Evolutionary conservation across 257 asterid genomes (phyloP).

Genomic region (Rubia yunnanensis): DNA sequence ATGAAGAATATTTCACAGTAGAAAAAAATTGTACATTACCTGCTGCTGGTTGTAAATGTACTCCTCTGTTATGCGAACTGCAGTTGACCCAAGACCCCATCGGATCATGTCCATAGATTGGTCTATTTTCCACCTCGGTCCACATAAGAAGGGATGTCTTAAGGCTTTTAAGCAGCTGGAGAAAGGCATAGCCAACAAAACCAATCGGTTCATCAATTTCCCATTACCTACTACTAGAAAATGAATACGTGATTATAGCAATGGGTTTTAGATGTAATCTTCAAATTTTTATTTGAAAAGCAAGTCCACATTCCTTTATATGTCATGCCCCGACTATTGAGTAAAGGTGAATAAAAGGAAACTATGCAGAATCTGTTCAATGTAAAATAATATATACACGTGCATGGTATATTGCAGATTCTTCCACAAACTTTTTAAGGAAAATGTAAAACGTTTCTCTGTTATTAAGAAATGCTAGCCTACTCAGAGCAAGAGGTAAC

Average conservation of each 20-base stretch:
- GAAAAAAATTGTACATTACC: constrained; percentile 34
- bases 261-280: neutral
- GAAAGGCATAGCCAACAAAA: neutral
- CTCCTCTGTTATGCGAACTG: constrained; percentile 89
- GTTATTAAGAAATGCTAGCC: neutral
- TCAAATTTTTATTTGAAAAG: neutral
- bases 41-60: constrained; percentile 85
- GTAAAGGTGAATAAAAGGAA: neutral
- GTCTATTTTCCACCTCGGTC: constrained; percentile 92
- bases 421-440: neutral
- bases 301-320: neutral
- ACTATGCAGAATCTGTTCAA: neutral
- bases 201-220: neutral
- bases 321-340: neutral
- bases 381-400: neutral
- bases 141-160: constrained; percentile 96
- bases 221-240: neutral
- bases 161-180: constrained; percentile 80
- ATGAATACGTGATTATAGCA: neutral
- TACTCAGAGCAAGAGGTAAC: neutral
- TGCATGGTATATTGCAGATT: neutral
- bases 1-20: neutral
- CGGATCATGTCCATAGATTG: constrained; percentile 80
- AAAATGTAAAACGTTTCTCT: neutral
- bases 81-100: constrained; percentile 95